phyloP scores from a whole-genome alignment of 106 monocot genomes.

The Vanilla planifolia region DNA sequence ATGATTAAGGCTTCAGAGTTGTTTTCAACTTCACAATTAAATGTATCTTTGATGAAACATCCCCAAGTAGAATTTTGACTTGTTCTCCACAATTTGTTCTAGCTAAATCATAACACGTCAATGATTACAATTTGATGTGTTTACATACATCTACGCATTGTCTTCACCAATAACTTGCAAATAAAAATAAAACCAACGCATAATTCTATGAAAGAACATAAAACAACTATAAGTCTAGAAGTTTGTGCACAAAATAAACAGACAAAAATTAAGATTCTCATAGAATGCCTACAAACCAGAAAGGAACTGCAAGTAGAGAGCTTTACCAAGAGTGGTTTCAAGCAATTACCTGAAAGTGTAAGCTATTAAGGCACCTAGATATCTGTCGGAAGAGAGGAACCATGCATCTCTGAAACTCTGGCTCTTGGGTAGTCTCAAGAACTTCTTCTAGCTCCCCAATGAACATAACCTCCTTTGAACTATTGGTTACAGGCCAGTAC shows the following conservation, averaged over 20 bases:
- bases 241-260: neutral
- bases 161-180: neutral
- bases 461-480: conserved; percentile 32
- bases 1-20: too few species aligned
- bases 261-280: neutral
- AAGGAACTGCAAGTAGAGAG: neutral
- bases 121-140: neutral
- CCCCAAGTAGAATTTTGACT: neutral
- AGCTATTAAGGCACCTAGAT: conserved; percentile 21
- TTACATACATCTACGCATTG: neutral
- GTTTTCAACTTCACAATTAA: too few species aligned
- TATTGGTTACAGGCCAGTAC: conserved; percentile 29
- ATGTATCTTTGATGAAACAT: neutral
- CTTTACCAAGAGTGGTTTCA: neutral
- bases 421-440: conserved; percentile 24
- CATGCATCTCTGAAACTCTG: conserved; percentile 30
- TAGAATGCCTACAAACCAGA: neutral
- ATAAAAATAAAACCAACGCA: too few species aligned
- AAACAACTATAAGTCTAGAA: too few species aligned
- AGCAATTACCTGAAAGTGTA: conserved; percentile 25
- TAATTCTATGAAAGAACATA: too few species aligned
- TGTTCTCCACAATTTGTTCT: neutral
- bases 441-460: conserved; percentile 28
- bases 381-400: conserved; percentile 26
- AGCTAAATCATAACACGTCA: neutral